Percentiles rank a stretch among this genome's conserved stretches.
phyloP scores from a whole-genome alignment of 1,139 yeast genomes.

The Pneumocystis sp. region DNA sequence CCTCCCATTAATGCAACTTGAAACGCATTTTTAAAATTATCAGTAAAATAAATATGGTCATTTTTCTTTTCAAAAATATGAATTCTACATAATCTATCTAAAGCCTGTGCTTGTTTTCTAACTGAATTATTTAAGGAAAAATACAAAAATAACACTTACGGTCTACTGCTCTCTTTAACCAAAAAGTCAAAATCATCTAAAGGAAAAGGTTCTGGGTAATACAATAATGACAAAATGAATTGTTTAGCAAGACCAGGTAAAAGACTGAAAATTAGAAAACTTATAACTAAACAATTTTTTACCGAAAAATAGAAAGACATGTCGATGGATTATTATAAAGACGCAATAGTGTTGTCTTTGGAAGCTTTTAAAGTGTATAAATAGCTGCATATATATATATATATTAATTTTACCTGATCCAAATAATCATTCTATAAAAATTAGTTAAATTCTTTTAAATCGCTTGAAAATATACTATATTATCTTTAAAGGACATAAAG shows the following conservation, averaged over 20 bases:
- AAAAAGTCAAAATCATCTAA: conserved; percentile 57
- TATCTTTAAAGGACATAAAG: background rate
- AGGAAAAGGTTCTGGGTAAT: conserved; percentile 59
- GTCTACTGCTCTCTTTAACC: conserved; percentile 46
- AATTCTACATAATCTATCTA: conserved; percentile 59
- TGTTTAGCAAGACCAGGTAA: conserved; percentile 82
- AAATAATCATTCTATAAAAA: background rate
- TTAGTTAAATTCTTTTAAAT: background rate
- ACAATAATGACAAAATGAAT: conserved; percentile 74
- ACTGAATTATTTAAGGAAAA: background rate
- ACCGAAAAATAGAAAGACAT: conserved; percentile 52
- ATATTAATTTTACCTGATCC: background rate
- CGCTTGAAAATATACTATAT: background rate
- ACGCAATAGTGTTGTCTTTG: conserved; percentile 66
- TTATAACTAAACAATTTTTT: background rate
- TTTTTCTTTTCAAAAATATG: conserved; percentile 28
- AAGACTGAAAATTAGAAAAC: conserved; percentile 37
- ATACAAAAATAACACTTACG: background rate
- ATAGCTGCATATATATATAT: background rate
- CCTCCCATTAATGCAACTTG: conserved; percentile 77
- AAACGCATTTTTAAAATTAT: conserved; percentile 59
- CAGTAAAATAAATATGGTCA: conserved; percentile 44
- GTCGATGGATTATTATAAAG: conserved; percentile 78
- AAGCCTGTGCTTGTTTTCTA: conserved; percentile 40
- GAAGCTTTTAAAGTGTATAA: conserved; percentile 32